Evolutionary conservation across 139 green algal genomes (phyloP), one percentile per base, ranked within the genome.

Genomic region (Astrephomene gubernaculifera): DNA sequence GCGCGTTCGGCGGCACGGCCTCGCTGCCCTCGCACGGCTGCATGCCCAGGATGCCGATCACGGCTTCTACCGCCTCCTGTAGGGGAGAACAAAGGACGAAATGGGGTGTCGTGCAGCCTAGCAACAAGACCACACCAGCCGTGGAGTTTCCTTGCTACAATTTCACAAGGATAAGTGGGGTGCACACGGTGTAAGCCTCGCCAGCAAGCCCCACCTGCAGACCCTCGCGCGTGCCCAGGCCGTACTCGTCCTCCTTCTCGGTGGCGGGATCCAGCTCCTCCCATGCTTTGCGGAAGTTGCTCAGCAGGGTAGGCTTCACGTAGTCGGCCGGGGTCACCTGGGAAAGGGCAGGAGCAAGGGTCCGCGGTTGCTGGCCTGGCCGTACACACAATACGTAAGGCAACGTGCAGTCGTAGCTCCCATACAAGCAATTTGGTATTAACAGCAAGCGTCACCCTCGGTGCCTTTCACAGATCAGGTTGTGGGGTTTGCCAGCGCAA

Each of bases 1-100:
- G 90, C 19, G 97, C 97, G 74, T 99, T 98, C 68, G 95, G 94
- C 7, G 97, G 94, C 72, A 99, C 97, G 2, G 92, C 94, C 71
- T 99, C 97, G 14, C 93, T 98, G 57, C 97, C 97, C 83, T 99
- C 97, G 81, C 95, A 99, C 0, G 96, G 88, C 83, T 95, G 86
- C 96, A 99, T 97, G 73, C 96, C 96, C 78, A 99, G 91, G 63
- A 95, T 97, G 72, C 80, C 83, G 14, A 97, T 93, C 33, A 99
- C 94, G 0, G 95, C 94, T 90, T 99, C 97, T 64, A 99, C 96
- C 21, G 96, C 94, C 29, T 99, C 95, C 87, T 96, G 89, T 41
- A 82, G 60, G 33, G 5, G 10, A 70, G 57, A 22, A 65, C 27
- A 29, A n/a, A 22, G 49, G 17, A n/a, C n/a, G n/a, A n/a, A n/a